Evolutionary conservation across 2,329 filamentous ascomycete genomes (phyloP).

Genomic region (Simplicillium aogashimaense): DNA sequence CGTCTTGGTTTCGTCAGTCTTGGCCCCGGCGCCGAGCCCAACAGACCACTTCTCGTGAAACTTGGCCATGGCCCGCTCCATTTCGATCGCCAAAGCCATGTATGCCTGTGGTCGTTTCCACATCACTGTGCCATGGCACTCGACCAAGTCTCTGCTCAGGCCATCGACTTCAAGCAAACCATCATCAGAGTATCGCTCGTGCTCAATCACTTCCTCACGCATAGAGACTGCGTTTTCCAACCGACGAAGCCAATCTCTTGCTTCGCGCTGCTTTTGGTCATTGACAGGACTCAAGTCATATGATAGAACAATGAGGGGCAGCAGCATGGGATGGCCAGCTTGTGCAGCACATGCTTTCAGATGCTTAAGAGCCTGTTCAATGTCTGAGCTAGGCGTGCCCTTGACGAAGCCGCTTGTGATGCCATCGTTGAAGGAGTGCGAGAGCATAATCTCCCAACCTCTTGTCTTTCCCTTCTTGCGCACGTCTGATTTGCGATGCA

Average conservation of each 20-base stretch:
- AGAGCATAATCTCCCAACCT: slow-evolving; percentile 56
- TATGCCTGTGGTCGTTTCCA: slow-evolving; percentile 56
- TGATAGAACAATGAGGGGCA: slow-evolving; percentile 48
- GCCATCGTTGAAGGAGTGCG: slow-evolving; percentile 41
- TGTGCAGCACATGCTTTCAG: slow-evolving; percentile 37
- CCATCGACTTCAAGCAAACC: slow-evolving; percentile 46
- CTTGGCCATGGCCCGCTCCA: slow-evolving; percentile 33
- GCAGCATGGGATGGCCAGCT: slow-evolving; percentile 46
- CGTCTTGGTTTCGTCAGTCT: slow-evolving; percentile 18
- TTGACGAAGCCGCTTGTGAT: slow-evolving; percentile 53
- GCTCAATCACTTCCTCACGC: slow-evolving; percentile 48
- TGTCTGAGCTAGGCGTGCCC: slow-evolving; percentile 47
- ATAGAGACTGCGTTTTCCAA: slow-evolving; percentile 53
- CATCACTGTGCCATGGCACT: slow-evolving; percentile 52
- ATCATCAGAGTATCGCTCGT: slow-evolving; percentile 43
- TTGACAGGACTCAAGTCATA: slow-evolving; percentile 46
- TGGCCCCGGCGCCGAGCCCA: slow-evolving; percentile 8
- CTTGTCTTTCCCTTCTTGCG: slow-evolving; percentile 54
- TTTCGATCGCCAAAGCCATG: slow-evolving; percentile 38
- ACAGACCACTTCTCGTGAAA: slow-evolving; percentile 3
- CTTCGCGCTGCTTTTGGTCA: slow-evolving; percentile 53
- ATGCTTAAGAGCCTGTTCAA: slow-evolving; percentile 38
- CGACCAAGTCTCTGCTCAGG: slow-evolving; percentile 51
- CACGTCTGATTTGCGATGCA: slow-evolving; percentile 57
- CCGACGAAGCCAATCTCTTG: slow-evolving; percentile 49